Evolutionary conservation across 1,284 basidiomycete species (phyloP).

Genomic region (Fomitopsis schrenkii): DNA sequence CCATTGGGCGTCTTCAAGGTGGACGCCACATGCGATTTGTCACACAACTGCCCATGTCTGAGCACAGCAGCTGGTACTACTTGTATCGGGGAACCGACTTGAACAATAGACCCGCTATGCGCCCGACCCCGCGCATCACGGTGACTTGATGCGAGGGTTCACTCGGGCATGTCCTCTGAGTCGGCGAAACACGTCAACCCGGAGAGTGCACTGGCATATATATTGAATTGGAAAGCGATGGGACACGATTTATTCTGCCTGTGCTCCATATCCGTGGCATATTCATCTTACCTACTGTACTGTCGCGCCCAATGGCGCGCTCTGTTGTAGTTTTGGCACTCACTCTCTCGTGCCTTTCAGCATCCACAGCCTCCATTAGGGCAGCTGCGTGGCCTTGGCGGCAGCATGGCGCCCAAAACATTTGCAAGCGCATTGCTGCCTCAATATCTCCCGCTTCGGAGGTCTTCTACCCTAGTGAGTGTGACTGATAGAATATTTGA

Average conservation of each 20-base stretch:
- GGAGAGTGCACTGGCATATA: neutral
- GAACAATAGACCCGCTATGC: neutral
- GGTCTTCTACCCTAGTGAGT: neutral
- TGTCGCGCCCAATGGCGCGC: neutral
- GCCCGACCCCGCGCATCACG: neutral
- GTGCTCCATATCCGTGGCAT: neutral
- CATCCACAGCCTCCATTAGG: neutral
- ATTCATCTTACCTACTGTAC: neutral
- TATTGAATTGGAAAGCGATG: neutral
- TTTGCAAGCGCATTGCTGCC: neutral
- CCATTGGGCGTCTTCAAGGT: too few species aligned
- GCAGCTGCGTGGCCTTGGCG: neutral
- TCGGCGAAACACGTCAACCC: too few species aligned
- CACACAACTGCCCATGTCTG: neutral
- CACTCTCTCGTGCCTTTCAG: neutral
- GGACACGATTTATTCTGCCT: neutral
- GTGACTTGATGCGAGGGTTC: neutral
- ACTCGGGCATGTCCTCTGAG: neutral
- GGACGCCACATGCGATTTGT: too few species aligned
- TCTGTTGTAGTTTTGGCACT: neutral
- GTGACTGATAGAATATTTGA: neutral
- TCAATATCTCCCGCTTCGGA: neutral
- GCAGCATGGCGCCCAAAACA: neutral
- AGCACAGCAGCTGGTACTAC: neutral
- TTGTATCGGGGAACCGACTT: neutral